Evolutionary conservation across 2,329 filamentous ascomycete species (phyloP), one percentile per base, ranked within the genome.

Genomic region (Lachnellula arida): DNA sequence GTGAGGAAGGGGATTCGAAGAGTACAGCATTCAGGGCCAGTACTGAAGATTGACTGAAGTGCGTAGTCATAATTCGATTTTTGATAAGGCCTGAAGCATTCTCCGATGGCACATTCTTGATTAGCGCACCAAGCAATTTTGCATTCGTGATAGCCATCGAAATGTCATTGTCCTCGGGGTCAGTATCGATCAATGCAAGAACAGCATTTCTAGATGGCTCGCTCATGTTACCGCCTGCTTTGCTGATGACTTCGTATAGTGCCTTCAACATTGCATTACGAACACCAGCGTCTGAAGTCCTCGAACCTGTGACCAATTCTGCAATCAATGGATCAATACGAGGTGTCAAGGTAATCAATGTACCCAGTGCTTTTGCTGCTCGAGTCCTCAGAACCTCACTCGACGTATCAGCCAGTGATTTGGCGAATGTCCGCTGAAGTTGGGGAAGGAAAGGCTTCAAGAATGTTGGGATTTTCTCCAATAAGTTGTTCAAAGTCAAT

Each of bases 381-480:
- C 95, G 84, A 57, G 86, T 87, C 62, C 95, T 85, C 57, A 99
- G 76, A 19, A 92, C 78, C 64, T 97, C 93, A 71, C 93, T 97
- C 0, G 91, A 89, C 0, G 91, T 86, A 72, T 99, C 95, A 3
- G 94, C 94, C 49, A 99, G 80, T 43, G 92, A 93, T 74, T 97
- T 95, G 56, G 94, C 93, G 75, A 99, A 99, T 0, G 94, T 99
- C 58, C 94, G 85, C 74, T 99, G 94, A 52, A 99, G 81, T 70
- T 99, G 94, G 9, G 94, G 94, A 69, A 99, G 75, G 82, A 99
- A 99, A 3, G 94, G 94, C 75, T 97, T 97, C 59, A 99, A 81
- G 64, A 95, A 93, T 9, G 88, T 84, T 0, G 94, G 94, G 72
- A 99, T 97, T 81, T 97, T 99, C 74, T 96, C 91, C 39, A 99